Base-by-base conservation (phyloP, 768 basidiomycete genomes). In the Calocera cornea region DNA sequence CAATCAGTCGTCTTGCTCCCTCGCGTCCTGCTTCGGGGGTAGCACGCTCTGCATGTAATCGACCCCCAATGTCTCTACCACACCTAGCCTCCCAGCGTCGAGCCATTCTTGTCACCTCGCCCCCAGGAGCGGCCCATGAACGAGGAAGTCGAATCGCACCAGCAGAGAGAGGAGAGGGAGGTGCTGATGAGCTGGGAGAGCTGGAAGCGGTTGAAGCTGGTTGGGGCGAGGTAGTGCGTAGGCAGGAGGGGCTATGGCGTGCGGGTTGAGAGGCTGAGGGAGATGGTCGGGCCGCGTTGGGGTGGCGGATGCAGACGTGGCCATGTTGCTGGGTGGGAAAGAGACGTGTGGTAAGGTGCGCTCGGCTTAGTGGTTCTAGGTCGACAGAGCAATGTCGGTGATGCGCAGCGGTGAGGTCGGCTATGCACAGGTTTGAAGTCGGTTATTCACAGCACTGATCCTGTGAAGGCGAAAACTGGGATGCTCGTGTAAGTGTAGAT, bases 101-200 rank as follows among this genome's bases (percentile, higher is more conserved):
- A 87, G 87, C 89, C 89, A 94, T 71, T 87, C 87, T 14, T 81
- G 85, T 31, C 98, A 74, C 33, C 81, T 86, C 0, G 83, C 81
- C 60, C 89, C 79, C 1, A 97, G 76, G 14, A 97, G 83, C 73
- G 90, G 85, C n/a, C 92, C 92, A 50, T 83, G 81, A 41, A 97
- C 80, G 50, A 99, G 77, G 76, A 97, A 98, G 76, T 99, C 95
- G 74, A 97, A 97, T 0, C 93, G 95, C 1, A 95, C 80, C 0
- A 90, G 86, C 66, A 84, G 84, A 0, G 82, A 75, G 19, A 89
- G 83, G 83, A 82, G 31, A 98, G 80, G 0, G 95, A 91, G 74
- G 97, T 97, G 80, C 98, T 99, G 68, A 99, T 86, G 47, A 98
- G 87, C 69, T 97, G 93, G 0, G 95, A 97, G 34, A 99, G 87